Evolutionary conservation across 176 grass and related monocot species (phyloP), one percentile per base, ranked within the genome.

Genomic region (Oryza officinalis): DNA sequence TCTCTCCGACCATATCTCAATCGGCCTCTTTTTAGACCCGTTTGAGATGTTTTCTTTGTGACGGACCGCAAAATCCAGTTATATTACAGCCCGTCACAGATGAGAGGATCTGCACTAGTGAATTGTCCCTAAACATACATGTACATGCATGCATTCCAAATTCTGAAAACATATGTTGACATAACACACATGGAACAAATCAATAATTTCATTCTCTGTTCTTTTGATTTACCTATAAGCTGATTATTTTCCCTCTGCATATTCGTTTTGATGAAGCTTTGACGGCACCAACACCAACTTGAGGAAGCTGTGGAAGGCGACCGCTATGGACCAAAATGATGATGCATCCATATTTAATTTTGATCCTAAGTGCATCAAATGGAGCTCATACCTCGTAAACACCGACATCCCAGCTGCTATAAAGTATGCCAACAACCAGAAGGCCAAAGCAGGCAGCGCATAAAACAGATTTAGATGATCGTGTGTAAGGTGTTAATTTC

Each of bases 231-330:
- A 13, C 49, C 4, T 52, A 52, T 33, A 5, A 33, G 2, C 17
- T 52, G 4, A 15, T 2, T 20, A 18, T n/a, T 31, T 60, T 2
- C 59, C 2, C 30, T 22, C 5, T 31, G 12, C 74, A 4, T 31
- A 9, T 27, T 52, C 13, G 2, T 32, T 50, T 31, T 4, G 11
- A 37, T 0, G 5, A 76, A 32, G 79, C 13, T 81, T 81, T 57
- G 79, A 81, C 26, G 79, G 57, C 46, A 70, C 79, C 1, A 81
- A 70, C 46, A 70, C 79, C 1, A 81, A 70, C 46, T 31, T 72
- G 50, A 72, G 35, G 22, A 72, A 52, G 4, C 15, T 82, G 52
- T 63, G 67, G 80, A 81, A 13, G 33, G 32, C 35, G 60, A 28
- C 32, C 10, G 38, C 57, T 0, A 71, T 57, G 9, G 14, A 60